Evolutionary conservation across 1,139 yeast genomes (phyloP), one percentile per base, ranked within the genome.

Genomic region (Pichia sp.): DNA sequence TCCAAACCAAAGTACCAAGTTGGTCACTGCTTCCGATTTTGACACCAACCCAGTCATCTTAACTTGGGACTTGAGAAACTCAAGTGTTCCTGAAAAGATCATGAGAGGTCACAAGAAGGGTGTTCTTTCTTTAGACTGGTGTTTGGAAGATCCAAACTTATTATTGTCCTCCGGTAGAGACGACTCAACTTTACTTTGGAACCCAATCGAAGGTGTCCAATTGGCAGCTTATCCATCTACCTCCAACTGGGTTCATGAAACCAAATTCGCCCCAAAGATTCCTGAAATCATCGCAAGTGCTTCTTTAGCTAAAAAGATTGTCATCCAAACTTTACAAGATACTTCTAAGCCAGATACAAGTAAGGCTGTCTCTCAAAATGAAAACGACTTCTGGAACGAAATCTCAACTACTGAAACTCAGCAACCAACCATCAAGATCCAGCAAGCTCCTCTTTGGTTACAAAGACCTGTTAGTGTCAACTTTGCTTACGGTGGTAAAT

Each of bases 241-340:
- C 37, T 87, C 96, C 36, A 91, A 89, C 67, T 93, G 99, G 99
- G 85, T 89, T 24, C 93, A 90, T 70, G 82, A 86, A 66, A 79
- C 96, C 15, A 77, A 79, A 58, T 93, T 91, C 72, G 95, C 96
- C 50, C 96, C 96, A 38, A 67, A 73, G 24, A 81, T 88, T 22
- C 99, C 99, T 5, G 97, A 91, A 53, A 69, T 89, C 48, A 86
- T 94, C 71, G 99, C 98, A 8, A 79, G 91, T 48, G 94, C 98
- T 21, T 87, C 97, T 14, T 88, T 87, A 58, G 98, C 91, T 66
- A 95, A 96, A 49, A 89, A 87, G 65, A 76, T 94, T 50, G 70
- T 80, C 44, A 74, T 93, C 38, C 97, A 91, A 68, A 79, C 96
- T 33, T 72, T 94, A 53, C 99, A 94, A 68, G 96, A 90, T 62